Percentiles rank a stretch among this genome's conserved stretches.
These are phyloP conservation scores for Saccharomycopsis synnaedendra DNA, from an alignment of 805 yeast genomes.

Conservation along the genomic window DNA sequence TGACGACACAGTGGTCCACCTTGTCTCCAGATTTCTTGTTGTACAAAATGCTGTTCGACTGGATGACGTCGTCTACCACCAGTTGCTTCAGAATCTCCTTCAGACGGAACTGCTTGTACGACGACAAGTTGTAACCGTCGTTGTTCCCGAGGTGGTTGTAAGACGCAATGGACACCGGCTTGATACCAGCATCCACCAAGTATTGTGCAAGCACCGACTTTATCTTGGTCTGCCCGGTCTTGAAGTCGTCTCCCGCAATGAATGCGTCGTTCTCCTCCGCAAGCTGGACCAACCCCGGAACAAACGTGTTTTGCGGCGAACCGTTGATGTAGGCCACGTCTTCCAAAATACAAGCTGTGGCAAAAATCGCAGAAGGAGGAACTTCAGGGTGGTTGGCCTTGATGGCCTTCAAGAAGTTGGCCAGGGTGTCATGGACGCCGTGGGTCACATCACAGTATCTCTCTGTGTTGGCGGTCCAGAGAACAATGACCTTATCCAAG, in stretches of 20 bases:
- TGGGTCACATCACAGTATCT: conserved; percentile 68
- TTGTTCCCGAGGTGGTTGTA: conserved; percentile 95
- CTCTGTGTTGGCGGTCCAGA: conserved; percentile 98
- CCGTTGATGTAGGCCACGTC: conserved; percentile 88
- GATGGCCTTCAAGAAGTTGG: conserved; percentile 61
- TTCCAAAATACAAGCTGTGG: conserved; percentile 86
- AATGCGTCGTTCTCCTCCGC: conserved; percentile 68
- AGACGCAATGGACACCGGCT: conserved; percentile 88
- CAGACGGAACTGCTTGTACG: conserved; percentile 89
- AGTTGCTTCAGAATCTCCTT: conserved; percentile 90
- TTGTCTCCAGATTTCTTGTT: conserved; percentile 65
- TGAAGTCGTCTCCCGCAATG: conserved; percentile 96
- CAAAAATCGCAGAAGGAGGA: conserved; percentile 89
- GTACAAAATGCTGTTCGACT: conserved; percentile 74
- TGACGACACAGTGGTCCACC: conserved; percentile 91
- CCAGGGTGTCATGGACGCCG: conserved; percentile 85
- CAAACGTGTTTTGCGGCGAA: conserved; percentile 95
- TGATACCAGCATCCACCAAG: conserved; percentile 94
- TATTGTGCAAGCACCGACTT: conserved; percentile 96
- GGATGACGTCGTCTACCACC: conserved; percentile 90
- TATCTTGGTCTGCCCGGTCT: conserved; percentile 91
- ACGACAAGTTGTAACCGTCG: conserved; percentile 85
- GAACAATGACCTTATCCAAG: conserved; percentile 78
- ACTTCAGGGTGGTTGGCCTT: conserved; percentile 74
- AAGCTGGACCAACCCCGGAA: conserved; percentile 85